Conservation (phyloP, 352 stramenopile genomes). For the Globisporangium cederbergense region DNA sequence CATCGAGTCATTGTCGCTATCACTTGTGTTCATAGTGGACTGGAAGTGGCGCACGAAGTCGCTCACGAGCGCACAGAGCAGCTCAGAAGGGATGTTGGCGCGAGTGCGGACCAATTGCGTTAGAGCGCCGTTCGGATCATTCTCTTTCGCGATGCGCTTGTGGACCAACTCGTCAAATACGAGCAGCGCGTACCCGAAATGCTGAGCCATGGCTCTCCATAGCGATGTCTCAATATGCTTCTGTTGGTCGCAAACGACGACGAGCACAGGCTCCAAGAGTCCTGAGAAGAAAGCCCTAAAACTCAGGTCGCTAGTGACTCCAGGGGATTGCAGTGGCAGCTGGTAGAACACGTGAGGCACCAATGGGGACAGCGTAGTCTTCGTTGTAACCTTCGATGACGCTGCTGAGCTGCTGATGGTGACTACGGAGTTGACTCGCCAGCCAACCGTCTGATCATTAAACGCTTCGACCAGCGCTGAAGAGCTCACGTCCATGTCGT, state of each 20-base stretch:
- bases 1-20: not conserved
- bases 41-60: constrained; percentile 9
- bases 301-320: not conserved
- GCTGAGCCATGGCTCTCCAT: constrained; percentile 14
- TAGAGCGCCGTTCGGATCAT: constrained; percentile 21
- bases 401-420: constrained; percentile 12
- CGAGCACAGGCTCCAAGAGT: constrained; percentile 34
- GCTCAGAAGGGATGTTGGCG: constrained; percentile 19
- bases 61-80: constrained; percentile 26
- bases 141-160: constrained; percentile 20
- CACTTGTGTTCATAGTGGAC: not conserved
- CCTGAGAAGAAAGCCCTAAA: constrained; percentile 24
- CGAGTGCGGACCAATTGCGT: constrained; percentile 29
- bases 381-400: not conserved
- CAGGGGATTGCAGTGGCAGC: not conserved
- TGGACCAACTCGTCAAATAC: constrained; percentile 24
- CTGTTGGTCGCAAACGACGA: constrained; percentile 26
- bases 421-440: constrained; percentile 25
- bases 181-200: constrained; percentile 27
- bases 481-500: constrained; percentile 22
- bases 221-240: constrained; percentile 1
- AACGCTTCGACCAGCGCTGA: constrained; percentile 11
- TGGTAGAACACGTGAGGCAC: constrained; percentile 5
- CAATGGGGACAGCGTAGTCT: not conserved
- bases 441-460: constrained; percentile 14